Evolutionary conservation across 2,329 filamentous ascomycete genomes (phyloP).

Genomic region (Beauveria scarabaeidicola): DNA sequence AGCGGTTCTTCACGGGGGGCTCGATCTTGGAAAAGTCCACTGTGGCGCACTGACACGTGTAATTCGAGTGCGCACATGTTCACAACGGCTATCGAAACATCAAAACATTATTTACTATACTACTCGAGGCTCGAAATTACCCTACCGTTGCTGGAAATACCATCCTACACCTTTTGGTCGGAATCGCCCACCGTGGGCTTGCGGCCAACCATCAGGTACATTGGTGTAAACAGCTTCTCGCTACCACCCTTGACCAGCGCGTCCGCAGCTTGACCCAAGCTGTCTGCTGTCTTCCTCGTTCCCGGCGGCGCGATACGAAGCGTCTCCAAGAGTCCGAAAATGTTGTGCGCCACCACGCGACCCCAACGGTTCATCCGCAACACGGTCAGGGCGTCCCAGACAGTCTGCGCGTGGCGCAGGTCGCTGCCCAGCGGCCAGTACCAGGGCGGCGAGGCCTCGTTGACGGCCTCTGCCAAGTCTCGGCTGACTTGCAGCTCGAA

Average conservation of each 20-base stretch:
- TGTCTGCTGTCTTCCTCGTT: slow-evolving; percentile 92
- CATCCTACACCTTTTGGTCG: too few species aligned
- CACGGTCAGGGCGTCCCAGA: slow-evolving; percentile 75
- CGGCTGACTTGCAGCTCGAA: slow-evolving; percentile 79
- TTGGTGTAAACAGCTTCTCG: slow-evolving; percentile 92
- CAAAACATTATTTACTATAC: too few species aligned
- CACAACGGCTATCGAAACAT: too few species aligned
- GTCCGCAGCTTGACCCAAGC: slow-evolving; percentile 72
- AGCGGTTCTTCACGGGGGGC: neutral
- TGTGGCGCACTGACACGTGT: neutral
- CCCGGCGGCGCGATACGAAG: slow-evolving; percentile 69
- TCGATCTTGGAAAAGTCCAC: neutral
- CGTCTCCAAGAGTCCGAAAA: slow-evolving; percentile 69
- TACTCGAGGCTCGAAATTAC: too few species aligned
- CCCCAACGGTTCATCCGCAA: slow-evolving; percentile 83
- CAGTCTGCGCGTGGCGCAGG: slow-evolving; percentile 70
- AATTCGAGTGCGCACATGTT: too few species aligned
- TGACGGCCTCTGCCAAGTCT: slow-evolving; percentile 71
- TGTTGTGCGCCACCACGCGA: slow-evolving; percentile 63
- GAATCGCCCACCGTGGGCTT: slow-evolving; percentile 48
- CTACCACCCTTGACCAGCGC: slow-evolving; percentile 77
- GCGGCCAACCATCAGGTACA: slow-evolving; percentile 93
- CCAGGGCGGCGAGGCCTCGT: slow-evolving; percentile 75
- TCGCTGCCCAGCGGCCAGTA: slow-evolving; percentile 88
- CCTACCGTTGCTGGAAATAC: too few species aligned